Evolutionary conservation across 192 early-diverging fungal species (phyloP).

Genomic region (Backusella liffmaniae): DNA sequence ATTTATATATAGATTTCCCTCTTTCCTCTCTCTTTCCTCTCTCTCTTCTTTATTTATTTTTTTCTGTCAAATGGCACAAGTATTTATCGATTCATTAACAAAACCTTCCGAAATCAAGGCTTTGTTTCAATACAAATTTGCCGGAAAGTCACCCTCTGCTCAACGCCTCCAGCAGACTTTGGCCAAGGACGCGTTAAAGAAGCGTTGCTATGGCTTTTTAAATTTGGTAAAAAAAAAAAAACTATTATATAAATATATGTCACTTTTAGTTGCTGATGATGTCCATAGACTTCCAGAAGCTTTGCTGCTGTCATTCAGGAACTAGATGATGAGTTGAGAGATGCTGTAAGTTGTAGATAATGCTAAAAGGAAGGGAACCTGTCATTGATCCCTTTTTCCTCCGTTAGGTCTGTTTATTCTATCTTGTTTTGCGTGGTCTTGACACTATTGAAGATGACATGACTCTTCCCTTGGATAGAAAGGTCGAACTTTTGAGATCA

Average conservation of each 20-base stretch:
- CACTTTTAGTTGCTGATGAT: not conserved
- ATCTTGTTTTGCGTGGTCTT: slow-evolving; percentile 91
- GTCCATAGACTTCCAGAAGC: slow-evolving; percentile 78
- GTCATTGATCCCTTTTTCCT: slow-evolving; percentile 35
- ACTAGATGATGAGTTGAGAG: slow-evolving; percentile 74
- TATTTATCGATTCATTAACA: slow-evolving; percentile 63
- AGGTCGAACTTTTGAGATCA: slow-evolving; percentile 69
- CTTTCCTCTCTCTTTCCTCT: not conserved
- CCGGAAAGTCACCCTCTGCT: slow-evolving; percentile 56
- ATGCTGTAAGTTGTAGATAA: slow-evolving; percentile 49
- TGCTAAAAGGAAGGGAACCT: slow-evolving; percentile 26
- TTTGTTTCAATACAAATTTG: slow-evolving; percentile 68
- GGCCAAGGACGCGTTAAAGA: slow-evolving; percentile 53
- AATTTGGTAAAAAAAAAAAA: slow-evolving; percentile 49
- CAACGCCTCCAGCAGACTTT: slow-evolving; percentile 38
- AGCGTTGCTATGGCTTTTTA: slow-evolving; percentile 87
- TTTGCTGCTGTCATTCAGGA: slow-evolving; percentile 95
- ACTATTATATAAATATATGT: not conserved
- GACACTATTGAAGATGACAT: slow-evolving; percentile 99
- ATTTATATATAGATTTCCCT: not conserved
- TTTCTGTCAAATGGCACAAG: slow-evolving; percentile 9
- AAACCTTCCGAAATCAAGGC: slow-evolving; percentile 88
- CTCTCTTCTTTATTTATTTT: not conserved
- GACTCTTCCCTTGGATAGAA: slow-evolving; percentile 77
- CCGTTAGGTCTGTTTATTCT: slow-evolving; percentile 87